These are phyloP conservation scores for Neurospora crassa DNA, from an alignment of 2,329 filamentous ascomycete genomes.

Conservation along the genomic window DNA sequence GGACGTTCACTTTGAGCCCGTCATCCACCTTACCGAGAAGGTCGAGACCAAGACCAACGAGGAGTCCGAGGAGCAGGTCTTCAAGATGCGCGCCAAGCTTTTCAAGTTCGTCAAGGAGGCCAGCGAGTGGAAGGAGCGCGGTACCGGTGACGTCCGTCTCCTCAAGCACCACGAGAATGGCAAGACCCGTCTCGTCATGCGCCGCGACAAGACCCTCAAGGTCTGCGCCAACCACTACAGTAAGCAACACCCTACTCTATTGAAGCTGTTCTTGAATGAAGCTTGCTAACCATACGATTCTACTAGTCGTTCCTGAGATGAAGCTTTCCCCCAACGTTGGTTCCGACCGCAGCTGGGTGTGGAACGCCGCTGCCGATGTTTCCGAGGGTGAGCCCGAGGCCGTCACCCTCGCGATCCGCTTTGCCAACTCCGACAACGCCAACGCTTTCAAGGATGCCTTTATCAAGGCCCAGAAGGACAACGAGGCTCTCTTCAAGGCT, in stretches of 20 bases:
- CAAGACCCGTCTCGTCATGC: conserved; percentile 97
- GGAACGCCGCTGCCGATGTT: conserved; percentile 96
- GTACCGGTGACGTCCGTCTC: conserved; percentile 90
- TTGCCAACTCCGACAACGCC: conserved; percentile 96
- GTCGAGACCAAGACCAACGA: conserved; percentile 97
- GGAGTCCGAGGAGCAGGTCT: conserved; percentile 91
- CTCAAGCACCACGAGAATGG: conserved; percentile 98
- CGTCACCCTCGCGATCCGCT: conserved; percentile 90
- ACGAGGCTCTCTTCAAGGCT: conserved; percentile 72
- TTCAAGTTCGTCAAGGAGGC: conserved; percentile 93
- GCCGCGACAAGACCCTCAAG: conserved; percentile 98
- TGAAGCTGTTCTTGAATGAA: background rate
- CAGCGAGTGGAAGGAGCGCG: conserved; percentile 98
- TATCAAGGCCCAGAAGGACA: conserved; percentile 93
- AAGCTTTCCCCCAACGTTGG: conserved; percentile 97
- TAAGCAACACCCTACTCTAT: conserved; percentile 40
- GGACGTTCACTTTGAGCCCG: conserved; percentile 94
- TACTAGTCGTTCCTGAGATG: conserved; percentile 89
- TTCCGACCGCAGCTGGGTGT: conserved; percentile 97
- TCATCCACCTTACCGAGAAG: conserved; percentile 92
- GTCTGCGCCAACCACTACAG: conserved; percentile 99
- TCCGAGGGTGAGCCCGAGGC: conserved; percentile 97
- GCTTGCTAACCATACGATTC: conserved; percentile 14
- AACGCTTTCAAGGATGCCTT: conserved; percentile 97
- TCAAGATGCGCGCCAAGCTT: conserved; percentile 99